phyloP scores from a whole-genome alignment of 2,329 filamentous ascomycete genomes.

The Arthrocladium fulminans region DNA sequence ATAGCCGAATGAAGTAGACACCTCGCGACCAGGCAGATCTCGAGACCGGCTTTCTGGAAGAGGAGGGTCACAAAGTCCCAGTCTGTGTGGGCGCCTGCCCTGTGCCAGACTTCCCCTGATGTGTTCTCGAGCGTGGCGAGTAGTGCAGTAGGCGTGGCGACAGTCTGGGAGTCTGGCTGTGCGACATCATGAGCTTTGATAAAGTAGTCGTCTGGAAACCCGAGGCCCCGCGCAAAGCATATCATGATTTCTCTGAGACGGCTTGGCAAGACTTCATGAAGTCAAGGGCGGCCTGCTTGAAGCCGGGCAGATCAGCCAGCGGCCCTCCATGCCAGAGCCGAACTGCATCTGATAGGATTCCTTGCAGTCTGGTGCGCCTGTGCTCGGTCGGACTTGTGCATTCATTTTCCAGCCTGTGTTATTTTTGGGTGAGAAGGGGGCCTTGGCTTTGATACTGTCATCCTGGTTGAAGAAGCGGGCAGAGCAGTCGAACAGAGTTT shows the following conservation, averaged over 20 bases:
- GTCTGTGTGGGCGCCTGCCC: constrained; percentile 56
- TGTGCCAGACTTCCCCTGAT: constrained; percentile 40
- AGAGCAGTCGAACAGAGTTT: constrained; percentile 44
- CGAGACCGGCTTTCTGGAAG: constrained; percentile 53
- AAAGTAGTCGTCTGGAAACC: constrained; percentile 50
- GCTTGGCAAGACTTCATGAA: constrained; percentile 50
- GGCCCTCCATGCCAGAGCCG: constrained; percentile 44
- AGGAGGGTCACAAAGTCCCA: constrained; percentile 56
- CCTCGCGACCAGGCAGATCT: constrained; percentile 57
- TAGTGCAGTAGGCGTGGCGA: constrained; percentile 51
- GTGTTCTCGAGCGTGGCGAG: constrained; percentile 34
- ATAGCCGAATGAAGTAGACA: constrained; percentile 49
- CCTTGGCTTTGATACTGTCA: constrained; percentile 43
- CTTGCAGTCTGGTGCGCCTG: constrained; percentile 50
- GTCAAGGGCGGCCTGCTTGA: constrained; percentile 34
- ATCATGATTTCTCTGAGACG: constrained; percentile 50
- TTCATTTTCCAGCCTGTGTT: constrained; percentile 56
- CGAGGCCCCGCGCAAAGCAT: constrained; percentile 50
- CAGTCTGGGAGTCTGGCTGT: constrained; percentile 45
- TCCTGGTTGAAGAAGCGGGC: constrained; percentile 48
- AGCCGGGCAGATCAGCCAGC: constrained; percentile 48
- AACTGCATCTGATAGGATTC: constrained; percentile 57
- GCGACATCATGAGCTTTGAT: constrained; percentile 45
- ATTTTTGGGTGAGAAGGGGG: constrained; percentile 44
- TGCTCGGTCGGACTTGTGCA: constrained; percentile 51